Evolutionary conservation across 2,329 filamentous ascomycete species (phyloP).

Genomic region (Torrubiella hemipterigena): DNA sequence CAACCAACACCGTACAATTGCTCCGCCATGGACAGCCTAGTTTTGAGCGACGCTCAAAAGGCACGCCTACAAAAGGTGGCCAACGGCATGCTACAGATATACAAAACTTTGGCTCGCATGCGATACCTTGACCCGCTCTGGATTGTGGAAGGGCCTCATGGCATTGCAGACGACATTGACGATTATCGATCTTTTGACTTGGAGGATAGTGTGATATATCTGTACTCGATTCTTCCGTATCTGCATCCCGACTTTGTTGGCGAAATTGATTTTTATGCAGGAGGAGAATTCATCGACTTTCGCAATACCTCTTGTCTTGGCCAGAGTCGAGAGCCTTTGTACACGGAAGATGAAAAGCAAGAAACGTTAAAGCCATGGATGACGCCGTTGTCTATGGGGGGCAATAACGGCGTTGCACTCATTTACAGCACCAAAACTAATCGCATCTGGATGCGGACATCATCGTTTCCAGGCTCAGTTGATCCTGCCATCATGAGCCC

Average conservation of each 20-base stretch:
- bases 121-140: conserved; percentile 11
- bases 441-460: conserved; percentile 11
- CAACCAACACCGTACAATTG: too few relatives aligned
- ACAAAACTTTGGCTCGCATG: conserved; percentile 15
- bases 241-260: conserved; percentile 6
- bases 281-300: conserved; percentile 10
- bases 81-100: conserved; percentile 15
- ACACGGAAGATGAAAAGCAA: conserved; percentile 7
- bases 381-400: conserved; percentile 12
- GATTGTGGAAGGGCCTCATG: conserved; percentile 11
- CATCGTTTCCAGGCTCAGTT: conserved; percentile 3
- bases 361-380: conserved; percentile 14
- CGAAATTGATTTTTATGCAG: conserved; percentile 9
- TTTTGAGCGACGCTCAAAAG: not conserved
- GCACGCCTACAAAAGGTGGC: conserved; percentile 14
- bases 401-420: conserved; percentile 12
- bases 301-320: conserved; percentile 7
- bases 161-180: conserved; percentile 7
- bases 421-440: conserved; percentile 14
- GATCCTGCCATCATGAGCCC: too few relatives aligned
- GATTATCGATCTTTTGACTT: conserved; percentile 2
- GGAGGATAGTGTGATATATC: conserved; percentile 12
- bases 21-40: not conserved
- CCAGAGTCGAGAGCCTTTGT: conserved; percentile 8
- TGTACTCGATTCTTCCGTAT: conserved; percentile 14